Base-by-base conservation (phyloP, 306 rosid species). In the Lathyrus oleraceus region DNA sequence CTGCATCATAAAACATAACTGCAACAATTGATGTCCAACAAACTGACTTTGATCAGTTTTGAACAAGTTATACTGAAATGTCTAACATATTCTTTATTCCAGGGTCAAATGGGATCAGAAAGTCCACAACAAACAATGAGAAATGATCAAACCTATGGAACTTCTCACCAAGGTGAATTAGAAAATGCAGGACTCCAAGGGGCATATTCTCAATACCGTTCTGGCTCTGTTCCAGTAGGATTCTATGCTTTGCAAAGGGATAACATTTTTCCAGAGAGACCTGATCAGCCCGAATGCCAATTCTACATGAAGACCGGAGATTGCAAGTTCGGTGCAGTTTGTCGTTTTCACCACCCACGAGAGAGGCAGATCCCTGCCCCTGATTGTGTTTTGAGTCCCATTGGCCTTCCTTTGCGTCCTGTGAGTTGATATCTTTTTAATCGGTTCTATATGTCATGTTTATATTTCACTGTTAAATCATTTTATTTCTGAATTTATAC, bases 271-370 rank as follows among this genome's bases (percentile, higher is more conserved):
- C 98, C 98, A 40, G 98, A 93, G 81, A 87, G 97, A 76, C 97
- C 92, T 64, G 98, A 91, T 73, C 97, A 90, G 84, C 97, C 98
- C 21, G 97, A 93, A 80, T 93, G 98, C 80, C 96, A 87, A 75
- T 93, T 93, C 83, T 93, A 93, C 89, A 88, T 93, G 91, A 93
- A 93, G 76, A 93, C 98, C 0, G 98, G 98, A 65, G 98, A 93
- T 78, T 93, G 98, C 74, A 90, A 93, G 83, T 93, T 90, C 44
- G 98, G 98, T 67, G 91, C 94, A 13, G 98, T 90, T 75, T 93
- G 98, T 80, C 88, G 92, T 77, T 93, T 93, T 70, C 97, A 93
- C 78, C 98, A 93, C 78, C 98, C 98, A 19, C 85, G 89, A 36
- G 96, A 93, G 83, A 84, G 98, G 81, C 60, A 83, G 49, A 70